Conservation (phyloP, 169 alveolate genomes). For the Pseudocohnilembus persalinus region DNA sequence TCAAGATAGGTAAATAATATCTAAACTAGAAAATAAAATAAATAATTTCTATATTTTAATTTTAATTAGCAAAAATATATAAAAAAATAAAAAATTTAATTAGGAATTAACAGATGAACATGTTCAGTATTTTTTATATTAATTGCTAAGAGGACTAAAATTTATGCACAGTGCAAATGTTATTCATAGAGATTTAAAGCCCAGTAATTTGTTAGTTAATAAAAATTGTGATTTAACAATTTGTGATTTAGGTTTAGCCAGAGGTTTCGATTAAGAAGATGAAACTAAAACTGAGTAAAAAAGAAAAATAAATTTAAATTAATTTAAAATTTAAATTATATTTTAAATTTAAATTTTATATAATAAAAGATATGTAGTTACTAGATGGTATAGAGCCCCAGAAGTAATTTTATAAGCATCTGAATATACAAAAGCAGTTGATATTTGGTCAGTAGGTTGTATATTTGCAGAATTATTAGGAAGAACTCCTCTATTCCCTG, state of each 20-base stretch:
- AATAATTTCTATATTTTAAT: too few relatives aligned
- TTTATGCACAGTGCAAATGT: conserved; percentile 86
- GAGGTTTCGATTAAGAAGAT: conserved; percentile 68
- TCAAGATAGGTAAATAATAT: conserved; percentile 60
- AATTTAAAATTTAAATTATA: background rate
- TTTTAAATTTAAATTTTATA: background rate
- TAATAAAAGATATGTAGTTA: conserved; percentile 84
- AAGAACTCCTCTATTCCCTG: conserved; percentile 91
- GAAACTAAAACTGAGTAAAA: conserved; percentile 49
- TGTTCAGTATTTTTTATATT: conserved; percentile 84
- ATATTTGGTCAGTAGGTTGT: conserved; percentile 96
- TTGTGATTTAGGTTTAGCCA: conserved; percentile 88
- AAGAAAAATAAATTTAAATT: conserved; percentile 3
- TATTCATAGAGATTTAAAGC: conserved; percentile 87
- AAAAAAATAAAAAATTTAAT: background rate
- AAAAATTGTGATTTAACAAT: conserved; percentile 86
- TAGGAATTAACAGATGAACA: conserved; percentile 91
- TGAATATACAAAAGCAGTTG: conserved; percentile 89
- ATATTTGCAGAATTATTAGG: conserved; percentile 91
- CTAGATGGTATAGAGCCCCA: conserved; percentile 96
- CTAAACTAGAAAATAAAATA: too few relatives aligned
- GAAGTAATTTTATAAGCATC: conserved; percentile 89
- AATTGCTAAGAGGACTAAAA: conserved; percentile 80
- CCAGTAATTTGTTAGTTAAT: conserved; percentile 78
- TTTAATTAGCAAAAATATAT: background rate